phyloP scores from a whole-genome alignment of 768 basidiomycete species.

The Hysterangium stoloniferum region DNA sequence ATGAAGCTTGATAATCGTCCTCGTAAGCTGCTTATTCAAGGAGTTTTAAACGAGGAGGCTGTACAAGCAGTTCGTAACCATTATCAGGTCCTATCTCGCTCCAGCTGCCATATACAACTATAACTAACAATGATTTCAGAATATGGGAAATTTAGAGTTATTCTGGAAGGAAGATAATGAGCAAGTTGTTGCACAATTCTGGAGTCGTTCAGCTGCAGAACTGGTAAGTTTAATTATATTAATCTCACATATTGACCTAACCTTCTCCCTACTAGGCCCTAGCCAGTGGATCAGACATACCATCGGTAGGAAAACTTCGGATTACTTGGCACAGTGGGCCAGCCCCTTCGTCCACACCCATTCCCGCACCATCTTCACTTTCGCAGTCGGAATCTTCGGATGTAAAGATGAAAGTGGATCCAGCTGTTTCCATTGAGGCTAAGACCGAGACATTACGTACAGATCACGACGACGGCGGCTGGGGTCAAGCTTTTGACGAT shows the following conservation, averaged over 20 bases:
- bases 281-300: constrained; percentile 61
- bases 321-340: constrained; percentile 55
- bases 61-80: constrained; percentile 65
- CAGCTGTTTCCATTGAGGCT: neutral
- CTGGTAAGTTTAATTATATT: constrained; percentile 39
- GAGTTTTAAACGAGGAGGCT: constrained; percentile 39
- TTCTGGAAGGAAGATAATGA: constrained; percentile 48
- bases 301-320: constrained; percentile 56
- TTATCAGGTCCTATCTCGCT: constrained; percentile 54
- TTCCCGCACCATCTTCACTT: neutral
- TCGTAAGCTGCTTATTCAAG: constrained; percentile 70
- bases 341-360: neutral
- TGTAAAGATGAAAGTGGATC: neutral
- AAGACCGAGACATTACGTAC: neutral
- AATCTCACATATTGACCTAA: constrained; percentile 6
- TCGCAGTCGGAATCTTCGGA: neutral
- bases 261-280: constrained; percentile 43
- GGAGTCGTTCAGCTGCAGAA: constrained; percentile 65
- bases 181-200: constrained; percentile 62
- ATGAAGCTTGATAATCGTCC: constrained; percentile 91
- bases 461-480: constrained; percentile 6
- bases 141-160: constrained; percentile 62
- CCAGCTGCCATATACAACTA: neutral
- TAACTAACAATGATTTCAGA: constrained; percentile 30
- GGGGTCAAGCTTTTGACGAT: constrained; percentile 9